Evolutionary conservation across 176 grass and related monocot species (phyloP).

Genomic region (Carex scoparia): DNA sequence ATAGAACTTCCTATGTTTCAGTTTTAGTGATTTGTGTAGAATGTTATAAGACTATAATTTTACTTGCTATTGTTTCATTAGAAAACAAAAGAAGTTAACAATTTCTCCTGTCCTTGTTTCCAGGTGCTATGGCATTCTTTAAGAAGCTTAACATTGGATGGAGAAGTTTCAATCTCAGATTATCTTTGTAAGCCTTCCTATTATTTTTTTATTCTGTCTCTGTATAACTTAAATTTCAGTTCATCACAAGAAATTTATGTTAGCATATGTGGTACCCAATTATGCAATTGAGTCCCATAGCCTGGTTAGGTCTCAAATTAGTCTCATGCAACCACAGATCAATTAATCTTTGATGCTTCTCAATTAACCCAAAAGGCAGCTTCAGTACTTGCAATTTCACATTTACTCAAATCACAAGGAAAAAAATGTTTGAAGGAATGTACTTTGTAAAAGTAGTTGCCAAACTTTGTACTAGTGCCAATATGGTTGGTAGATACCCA

Average conservation of each 20-base stretch:
- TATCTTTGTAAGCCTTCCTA: conserved; percentile 64
- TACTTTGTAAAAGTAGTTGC: neutral
- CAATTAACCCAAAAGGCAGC: neutral
- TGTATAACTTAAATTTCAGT: neutral
- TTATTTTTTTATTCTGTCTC: neutral
- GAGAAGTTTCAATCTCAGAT: conserved; percentile 72
- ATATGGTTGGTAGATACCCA: neutral
- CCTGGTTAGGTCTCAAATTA: neutral
- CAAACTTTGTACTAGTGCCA: too few relatives aligned
- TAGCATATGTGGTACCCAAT: neutral
- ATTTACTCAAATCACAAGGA: neutral
- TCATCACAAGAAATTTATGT: neutral
- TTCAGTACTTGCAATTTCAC: conserved; percentile 14
- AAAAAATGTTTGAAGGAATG: neutral
- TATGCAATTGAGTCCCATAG: neutral
- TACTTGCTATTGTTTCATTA: neutral
- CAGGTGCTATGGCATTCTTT: conserved; percentile 83
- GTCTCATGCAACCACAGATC: neutral
- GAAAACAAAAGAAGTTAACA: neutral
- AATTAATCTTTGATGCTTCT: conserved; percentile 12
- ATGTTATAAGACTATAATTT: neutral
- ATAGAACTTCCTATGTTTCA: neutral
- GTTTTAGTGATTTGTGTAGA: neutral
- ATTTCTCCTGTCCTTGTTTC: conserved; percentile 1
- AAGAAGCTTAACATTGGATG: conserved; percentile 66